phyloP scores from a whole-genome alignment of 345 rosid species.

The Excoecaria agallocha region DNA sequence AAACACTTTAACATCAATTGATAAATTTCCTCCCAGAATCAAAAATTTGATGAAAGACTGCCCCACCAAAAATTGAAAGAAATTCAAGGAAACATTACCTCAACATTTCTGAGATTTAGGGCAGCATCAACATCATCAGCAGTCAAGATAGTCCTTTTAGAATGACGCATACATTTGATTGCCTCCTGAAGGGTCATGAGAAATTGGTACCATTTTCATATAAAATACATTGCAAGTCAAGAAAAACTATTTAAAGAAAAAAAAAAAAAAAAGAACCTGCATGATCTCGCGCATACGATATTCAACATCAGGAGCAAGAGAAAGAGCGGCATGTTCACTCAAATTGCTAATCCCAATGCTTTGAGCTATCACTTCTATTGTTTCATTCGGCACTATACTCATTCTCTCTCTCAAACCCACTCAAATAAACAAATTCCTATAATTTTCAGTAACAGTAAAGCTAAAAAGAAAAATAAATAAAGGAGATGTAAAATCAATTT shows the following conservation, averaged over 20 bases:
- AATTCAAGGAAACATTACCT: constrained; percentile 38
- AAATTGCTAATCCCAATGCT: constrained; percentile 27
- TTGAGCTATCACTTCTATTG: too few species aligned
- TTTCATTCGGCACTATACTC: too few species aligned
- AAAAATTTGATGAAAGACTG: background rate
- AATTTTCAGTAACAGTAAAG: too few species aligned
- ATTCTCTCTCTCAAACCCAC: too few species aligned
- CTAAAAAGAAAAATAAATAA: too few species aligned
- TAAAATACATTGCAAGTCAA: background rate
- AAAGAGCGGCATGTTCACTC: constrained; percentile 67
- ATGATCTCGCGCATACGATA: constrained; percentile 90
- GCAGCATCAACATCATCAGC: constrained; percentile 84
- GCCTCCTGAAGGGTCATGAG: constrained; percentile 48
- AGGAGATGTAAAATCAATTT: too few species aligned
- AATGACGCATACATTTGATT: constrained; percentile 93
- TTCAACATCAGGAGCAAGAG: constrained; percentile 93
- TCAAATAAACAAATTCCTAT: too few species aligned
- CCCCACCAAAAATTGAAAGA: background rate
- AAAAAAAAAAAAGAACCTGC: constrained; percentile 50
- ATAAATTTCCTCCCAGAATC: too few species aligned
- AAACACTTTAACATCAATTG: too few species aligned
- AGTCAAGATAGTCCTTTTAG: constrained; percentile 70
- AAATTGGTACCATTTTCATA: background rate
- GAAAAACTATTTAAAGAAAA: background rate
- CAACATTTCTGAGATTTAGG: constrained; percentile 73